Conservation (phyloP, 805 yeast species). For the Ogataea angusta region DNA sequence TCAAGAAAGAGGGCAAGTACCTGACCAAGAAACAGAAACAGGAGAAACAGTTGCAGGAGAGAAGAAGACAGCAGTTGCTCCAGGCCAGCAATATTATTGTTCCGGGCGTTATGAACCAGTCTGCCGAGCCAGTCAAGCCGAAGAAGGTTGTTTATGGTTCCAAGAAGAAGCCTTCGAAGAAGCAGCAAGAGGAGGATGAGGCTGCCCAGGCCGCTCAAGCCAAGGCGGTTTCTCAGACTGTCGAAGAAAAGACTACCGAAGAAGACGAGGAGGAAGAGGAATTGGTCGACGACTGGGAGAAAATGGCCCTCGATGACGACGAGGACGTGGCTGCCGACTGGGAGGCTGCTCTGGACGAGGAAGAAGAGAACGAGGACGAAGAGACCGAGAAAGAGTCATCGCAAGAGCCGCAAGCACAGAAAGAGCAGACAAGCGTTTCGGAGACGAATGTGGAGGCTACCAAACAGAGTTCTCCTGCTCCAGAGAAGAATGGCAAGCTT, state of each 20-base stretch:
- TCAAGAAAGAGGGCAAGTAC: slow-evolving; percentile 93
- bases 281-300: slow-evolving; percentile 85
- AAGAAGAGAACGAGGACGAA: slow-evolving; percentile 34
- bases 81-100: slow-evolving; percentile 70
- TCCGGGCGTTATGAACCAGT: slow-evolving; percentile 57
- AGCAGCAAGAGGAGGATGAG: slow-evolving; percentile 30
- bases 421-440: slow-evolving; percentile 24
- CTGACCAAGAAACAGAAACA: slow-evolving; percentile 94
- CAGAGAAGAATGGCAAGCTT: slow-evolving; percentile 21
- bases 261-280: slow-evolving; percentile 52
- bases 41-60: slow-evolving; percentile 80
- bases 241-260: slow-evolving; percentile 40
- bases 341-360: slow-evolving; percentile 40
- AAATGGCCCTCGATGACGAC: slow-evolving; percentile 56
- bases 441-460: slow-evolving; percentile 28
- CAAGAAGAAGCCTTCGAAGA: slow-evolving; percentile 55
- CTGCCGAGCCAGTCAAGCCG: slow-evolving; percentile 38
- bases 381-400: slow-evolving; percentile 27
- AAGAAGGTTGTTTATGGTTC: slow-evolving; percentile 69
- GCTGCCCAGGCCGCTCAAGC: slow-evolving; percentile 25
- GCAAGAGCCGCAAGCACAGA: slow-evolving; percentile 19
- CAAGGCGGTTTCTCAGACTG: slow-evolving; percentile 43
- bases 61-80: slow-evolving; percentile 82
- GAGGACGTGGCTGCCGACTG: slow-evolving; percentile 52
- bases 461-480: slow-evolving; percentile 21